Evolutionary conservation across 176 grass and related monocot species (phyloP), one percentile per base, ranked within the genome.

Genomic region (Avena eriantha): DNA sequence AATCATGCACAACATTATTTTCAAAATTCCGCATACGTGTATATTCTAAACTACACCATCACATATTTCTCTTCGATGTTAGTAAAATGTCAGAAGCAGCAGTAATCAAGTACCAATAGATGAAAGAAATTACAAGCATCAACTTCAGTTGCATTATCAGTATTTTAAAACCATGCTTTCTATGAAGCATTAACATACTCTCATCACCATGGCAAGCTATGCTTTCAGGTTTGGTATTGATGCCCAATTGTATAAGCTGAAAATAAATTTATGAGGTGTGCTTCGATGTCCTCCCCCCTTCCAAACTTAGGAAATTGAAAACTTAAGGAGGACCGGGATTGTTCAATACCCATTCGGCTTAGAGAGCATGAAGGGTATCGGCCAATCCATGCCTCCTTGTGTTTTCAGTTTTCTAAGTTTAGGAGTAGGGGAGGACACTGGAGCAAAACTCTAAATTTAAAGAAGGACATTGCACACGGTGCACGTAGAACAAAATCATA

Each of bases 81-180:
- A 57, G 18, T 56, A 36, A 10, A 55, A 77, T 35, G 26, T 18
- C 17, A 64, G 17, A 67, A 87, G 22, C 7, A 76, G 41, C 48
- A 68, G 21, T 46, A 76, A 69, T 22, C 72, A 77, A 43, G 51
- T 15, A 82, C 12, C 57, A 75, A 43, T 43, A 36, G 43, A 65
- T 35, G 49, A 55, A 55, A 56, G 0, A 36, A 12, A 56, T 29
- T 29, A 75, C 7, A 73, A 49, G 43, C 43, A 75, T 50, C 26
- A 75, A 75, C 45, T 75, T 75, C 15, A 75, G 45, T 50, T 23
- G 22, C 72, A 75, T 29, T 29, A 50, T 50, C 72, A 12, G 29
- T 16, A 10, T 45, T 45, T 24, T 55, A 21, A 47, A 16, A 50
- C 12, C 35, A 34, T 82, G 79, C 15, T 47, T 41, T 39, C 13